phyloP scores from a whole-genome alignment of 1,139 yeast species.

The Saccharomyces hybrid region DNA sequence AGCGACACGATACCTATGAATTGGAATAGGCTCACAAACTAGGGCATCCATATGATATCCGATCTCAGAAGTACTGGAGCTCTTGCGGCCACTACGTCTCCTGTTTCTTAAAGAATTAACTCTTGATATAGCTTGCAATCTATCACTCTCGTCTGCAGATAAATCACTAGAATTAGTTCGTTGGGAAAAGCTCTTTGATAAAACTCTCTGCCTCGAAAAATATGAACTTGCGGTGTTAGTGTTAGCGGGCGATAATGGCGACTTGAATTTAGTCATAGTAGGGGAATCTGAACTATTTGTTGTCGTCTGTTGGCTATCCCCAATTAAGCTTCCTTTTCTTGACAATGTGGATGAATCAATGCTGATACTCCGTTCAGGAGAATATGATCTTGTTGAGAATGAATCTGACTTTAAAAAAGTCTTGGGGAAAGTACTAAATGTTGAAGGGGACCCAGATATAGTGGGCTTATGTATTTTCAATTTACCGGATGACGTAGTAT shows the following conservation, averaged over 20 bases:
- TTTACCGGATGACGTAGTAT: neutral
- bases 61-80: constrained; percentile 20
- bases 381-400: constrained; percentile 21
- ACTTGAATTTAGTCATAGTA: constrained; percentile 18
- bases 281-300: constrained; percentile 14
- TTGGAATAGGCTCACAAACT: constrained; percentile 83
- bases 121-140: constrained; percentile 27
- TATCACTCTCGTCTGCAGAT: constrained; percentile 21
- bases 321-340: constrained; percentile 16
- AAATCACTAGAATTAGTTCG: constrained; percentile 21
- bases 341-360: constrained; percentile 14
- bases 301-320: neutral
- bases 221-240: constrained; percentile 2
- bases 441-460: constrained; percentile 1
- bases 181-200: constrained; percentile 8
- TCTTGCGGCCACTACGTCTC: constrained; percentile 26
- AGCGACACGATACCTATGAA: constrained; percentile 62
- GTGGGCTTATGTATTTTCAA: constrained; percentile 1
- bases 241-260: constrained; percentile 24
- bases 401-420: constrained; percentile 20
- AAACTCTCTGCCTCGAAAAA: constrained; percentile 7
- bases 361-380: constrained; percentile 25
- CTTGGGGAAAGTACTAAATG: constrained; percentile 5
- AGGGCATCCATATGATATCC: constrained; percentile 49
- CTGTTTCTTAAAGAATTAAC: constrained; percentile 25